phyloP scores from a whole-genome alignment of 352 stramenopile species.

The Lagenidium sp. region DNA sequence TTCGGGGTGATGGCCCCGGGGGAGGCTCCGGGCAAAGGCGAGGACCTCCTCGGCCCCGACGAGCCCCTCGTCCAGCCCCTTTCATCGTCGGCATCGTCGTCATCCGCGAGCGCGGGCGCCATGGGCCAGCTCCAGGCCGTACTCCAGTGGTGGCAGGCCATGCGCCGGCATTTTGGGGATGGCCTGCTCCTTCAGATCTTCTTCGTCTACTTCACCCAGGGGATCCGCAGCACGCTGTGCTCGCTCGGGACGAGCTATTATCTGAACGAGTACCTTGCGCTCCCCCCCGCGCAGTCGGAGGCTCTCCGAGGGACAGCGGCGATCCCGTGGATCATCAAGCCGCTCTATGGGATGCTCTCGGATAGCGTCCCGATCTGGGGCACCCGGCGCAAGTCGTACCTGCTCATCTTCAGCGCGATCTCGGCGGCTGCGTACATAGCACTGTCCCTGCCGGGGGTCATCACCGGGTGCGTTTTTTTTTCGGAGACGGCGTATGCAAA shows the following conservation, averaged over 20 bases:
- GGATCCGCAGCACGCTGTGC: conserved; percentile 64
- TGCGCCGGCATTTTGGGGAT: conserved; percentile 61
- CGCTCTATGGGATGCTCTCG: conserved; percentile 68
- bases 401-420: conserved; percentile 62
- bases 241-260: conserved; percentile 75
- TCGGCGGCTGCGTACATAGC: conserved; percentile 46
- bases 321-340: conserved; percentile 80
- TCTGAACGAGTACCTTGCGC: conserved; percentile 62
- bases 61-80: conserved; percentile 5
- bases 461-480: conserved; percentile 30
- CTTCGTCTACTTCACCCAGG: conserved; percentile 81
- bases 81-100: conserved; percentile 11
- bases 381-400: conserved; percentile 67
- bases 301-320: conserved; percentile 49
- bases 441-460: conserved; percentile 44
- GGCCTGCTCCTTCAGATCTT: conserved; percentile 69
- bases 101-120: too few relatives aligned
- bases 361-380: conserved; percentile 70
- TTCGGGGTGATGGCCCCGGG: too few relatives aligned
- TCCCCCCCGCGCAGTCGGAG: conserved; percentile 56
- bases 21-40: too few relatives aligned
- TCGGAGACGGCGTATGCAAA: too few relatives aligned
- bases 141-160: conserved; percentile 43
- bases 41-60: conserved; percentile 4
- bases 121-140: conserved; percentile 26